Conservation (phyloP, 768 basidiomycete genomes). For the Trichaptum fuscoviolaceum region DNA sequence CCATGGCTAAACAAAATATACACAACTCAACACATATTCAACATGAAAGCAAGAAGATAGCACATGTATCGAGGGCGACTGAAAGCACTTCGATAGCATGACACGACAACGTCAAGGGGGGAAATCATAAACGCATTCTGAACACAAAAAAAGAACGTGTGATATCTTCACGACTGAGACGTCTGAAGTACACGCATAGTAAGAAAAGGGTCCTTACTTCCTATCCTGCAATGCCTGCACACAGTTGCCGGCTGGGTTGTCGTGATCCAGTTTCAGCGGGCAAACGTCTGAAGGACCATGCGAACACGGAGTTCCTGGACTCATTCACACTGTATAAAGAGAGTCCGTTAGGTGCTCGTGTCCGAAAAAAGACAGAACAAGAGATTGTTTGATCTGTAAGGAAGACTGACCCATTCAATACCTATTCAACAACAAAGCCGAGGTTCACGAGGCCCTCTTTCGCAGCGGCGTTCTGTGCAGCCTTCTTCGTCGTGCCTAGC, state of each 20-base stretch:
- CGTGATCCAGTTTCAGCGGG: not conserved
- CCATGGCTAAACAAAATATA: not conserved
- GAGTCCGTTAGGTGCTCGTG: not conserved
- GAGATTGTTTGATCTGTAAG: not conserved
- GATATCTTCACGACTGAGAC: not conserved
- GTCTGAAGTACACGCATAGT: not conserved
- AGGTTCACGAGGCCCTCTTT: slow-evolving; percentile 61
- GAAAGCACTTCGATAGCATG: not conserved
- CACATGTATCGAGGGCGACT: not conserved
- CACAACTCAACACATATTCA: not conserved
- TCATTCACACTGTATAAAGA: not conserved
- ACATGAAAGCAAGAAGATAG: not conserved
- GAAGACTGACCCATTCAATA: not conserved
- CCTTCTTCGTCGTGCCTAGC: slow-evolving; percentile 70
- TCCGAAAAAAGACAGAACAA: not conserved
- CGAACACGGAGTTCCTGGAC: not conserved
- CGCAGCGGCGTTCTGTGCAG: slow-evolving; percentile 76
- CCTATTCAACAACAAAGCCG: slow-evolving; percentile 42
- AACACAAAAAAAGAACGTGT: not conserved
- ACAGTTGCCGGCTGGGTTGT: not conserved
- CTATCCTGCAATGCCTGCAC: not conserved
- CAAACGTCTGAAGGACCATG: not conserved
- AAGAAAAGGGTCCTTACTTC: not conserved
- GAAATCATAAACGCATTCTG: too few species aligned
- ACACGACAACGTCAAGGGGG: not conserved